These are phyloP conservation scores for Gossypium turneri DNA, from an alignment of 345 rosid species.

Conservation along the genomic window DNA sequence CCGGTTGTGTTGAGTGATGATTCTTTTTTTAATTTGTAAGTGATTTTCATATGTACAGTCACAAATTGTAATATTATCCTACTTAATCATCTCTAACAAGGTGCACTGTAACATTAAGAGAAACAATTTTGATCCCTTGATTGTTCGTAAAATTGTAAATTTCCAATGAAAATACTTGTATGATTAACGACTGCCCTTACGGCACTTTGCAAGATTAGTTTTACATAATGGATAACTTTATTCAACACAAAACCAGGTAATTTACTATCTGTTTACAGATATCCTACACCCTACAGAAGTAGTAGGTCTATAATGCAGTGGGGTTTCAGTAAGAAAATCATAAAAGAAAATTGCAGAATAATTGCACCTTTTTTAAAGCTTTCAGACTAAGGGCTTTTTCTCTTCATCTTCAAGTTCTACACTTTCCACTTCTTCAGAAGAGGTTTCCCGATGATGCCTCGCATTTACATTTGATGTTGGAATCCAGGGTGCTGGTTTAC, in stretches of 20 bases:
- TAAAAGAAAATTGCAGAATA: neutral
- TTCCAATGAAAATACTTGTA: neutral
- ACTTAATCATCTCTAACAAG: no score
- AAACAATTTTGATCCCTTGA: neutral
- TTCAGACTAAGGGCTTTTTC: slow-evolving; percentile 48
- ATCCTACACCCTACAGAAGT: neutral
- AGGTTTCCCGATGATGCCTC: slow-evolving; percentile 20
- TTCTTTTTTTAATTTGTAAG: no score
- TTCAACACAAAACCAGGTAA: neutral
- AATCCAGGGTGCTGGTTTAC: neutral
- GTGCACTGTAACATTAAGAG: neutral
- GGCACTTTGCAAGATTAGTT: no score
- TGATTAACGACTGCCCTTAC: no score
- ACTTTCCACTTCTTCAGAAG: slow-evolving; percentile 18
- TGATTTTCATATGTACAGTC: no score
- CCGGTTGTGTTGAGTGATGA: no score
- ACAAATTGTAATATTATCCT: no score
- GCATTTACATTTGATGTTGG: slow-evolving; percentile 12
- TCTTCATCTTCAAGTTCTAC: slow-evolving; percentile 42
- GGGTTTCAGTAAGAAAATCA: neutral
- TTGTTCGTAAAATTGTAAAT: neutral
- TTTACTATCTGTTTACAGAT: neutral
- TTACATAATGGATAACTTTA: neutral
- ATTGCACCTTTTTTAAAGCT: neutral
- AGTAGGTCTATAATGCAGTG: neutral